These are phyloP conservation scores for Phragmites australis DNA, from an alignment of 176 grass and related monocot genomes.

Conservation along the genomic window DNA sequence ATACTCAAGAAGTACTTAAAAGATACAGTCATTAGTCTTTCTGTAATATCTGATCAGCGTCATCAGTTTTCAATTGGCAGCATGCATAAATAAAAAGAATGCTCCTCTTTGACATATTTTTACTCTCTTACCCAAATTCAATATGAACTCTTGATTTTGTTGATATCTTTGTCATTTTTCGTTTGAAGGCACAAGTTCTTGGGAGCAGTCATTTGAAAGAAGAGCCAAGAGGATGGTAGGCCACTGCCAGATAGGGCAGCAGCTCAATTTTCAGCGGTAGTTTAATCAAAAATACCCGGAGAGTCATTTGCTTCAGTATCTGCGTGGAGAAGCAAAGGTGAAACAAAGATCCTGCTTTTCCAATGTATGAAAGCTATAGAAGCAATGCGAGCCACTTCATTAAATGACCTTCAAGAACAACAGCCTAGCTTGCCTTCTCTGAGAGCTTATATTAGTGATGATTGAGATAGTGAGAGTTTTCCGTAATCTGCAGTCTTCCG, in stretches of 20 bases:
- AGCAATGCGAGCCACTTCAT: neutral
- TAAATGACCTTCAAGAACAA: slow-evolving; percentile 21
- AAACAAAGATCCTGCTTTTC: slow-evolving; percentile 38
- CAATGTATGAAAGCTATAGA: slow-evolving; percentile 24
- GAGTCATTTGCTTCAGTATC: slow-evolving; percentile 22
- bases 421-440: slow-evolving; percentile 10
- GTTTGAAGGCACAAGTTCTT: slow-evolving; percentile 51
- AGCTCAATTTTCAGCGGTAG: slow-evolving; percentile 34
- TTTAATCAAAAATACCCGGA: slow-evolving; percentile 23
- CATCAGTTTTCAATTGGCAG: neutral
- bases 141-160: no score
- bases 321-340: slow-evolving; percentile 19
- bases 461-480: slow-evolving; percentile 41
- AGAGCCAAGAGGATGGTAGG: slow-evolving; percentile 56
- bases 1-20: neutral
- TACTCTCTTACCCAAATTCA: neutral
- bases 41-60: neutral
- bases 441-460: slow-evolving; percentile 21
- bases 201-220: slow-evolving; percentile 52
- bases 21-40: neutral
- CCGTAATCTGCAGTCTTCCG: slow-evolving; percentile 40
- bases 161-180: slow-evolving; percentile 13
- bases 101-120: neutral
- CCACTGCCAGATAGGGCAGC: neutral
- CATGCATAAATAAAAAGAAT: neutral